phyloP scores from a whole-genome alignment of 1,284 basidiomycete species.

The Amylostereum areolatum region DNA sequence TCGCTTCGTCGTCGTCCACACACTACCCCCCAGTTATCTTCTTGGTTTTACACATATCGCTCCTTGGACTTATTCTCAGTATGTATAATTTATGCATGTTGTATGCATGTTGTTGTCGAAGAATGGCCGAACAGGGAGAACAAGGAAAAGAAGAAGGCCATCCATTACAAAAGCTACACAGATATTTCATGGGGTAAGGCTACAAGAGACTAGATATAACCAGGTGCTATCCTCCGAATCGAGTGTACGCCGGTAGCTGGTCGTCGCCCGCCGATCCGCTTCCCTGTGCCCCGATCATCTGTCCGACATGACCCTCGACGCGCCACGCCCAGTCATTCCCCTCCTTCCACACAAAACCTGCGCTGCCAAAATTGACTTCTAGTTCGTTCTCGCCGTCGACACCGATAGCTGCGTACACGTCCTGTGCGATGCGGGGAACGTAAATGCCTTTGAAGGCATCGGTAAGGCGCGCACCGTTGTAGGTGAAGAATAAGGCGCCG shows the following conservation, averaged over 20 bases:
- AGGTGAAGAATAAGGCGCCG: constrained; percentile 57
- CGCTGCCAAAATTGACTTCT: constrained; percentile 60
- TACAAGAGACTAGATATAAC: too few relatives aligned
- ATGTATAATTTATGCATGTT: too few relatives aligned
- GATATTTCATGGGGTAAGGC: too few relatives aligned
- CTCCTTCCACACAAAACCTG: constrained; percentile 52
- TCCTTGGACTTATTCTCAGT: too few relatives aligned
- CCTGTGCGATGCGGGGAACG: constrained; percentile 40
- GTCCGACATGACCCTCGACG: constrained; percentile 51
- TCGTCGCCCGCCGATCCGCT: constrained; percentile 19
- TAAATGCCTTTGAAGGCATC: constrained; percentile 56
- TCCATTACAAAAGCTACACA: too few relatives aligned
- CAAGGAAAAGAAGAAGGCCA: too few relatives aligned
- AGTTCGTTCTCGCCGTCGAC: constrained; percentile 48
- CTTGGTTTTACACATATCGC: too few relatives aligned
- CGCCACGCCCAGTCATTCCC: constrained; percentile 59
- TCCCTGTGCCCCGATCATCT: constrained; percentile 17
- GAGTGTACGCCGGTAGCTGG: constrained; percentile 25
- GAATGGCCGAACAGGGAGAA: too few relatives aligned
- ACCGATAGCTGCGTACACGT: constrained; percentile 63
- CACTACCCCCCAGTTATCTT: too few relatives aligned
- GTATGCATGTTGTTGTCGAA: too few relatives aligned
- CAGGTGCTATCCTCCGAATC: too few relatives aligned
- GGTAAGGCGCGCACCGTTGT: constrained; percentile 54
- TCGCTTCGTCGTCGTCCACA: too few relatives aligned